These are phyloP conservation scores for Fusarium concolor DNA, from an alignment of 2,329 filamentous ascomycete species.

Conservation along the genomic window DNA sequence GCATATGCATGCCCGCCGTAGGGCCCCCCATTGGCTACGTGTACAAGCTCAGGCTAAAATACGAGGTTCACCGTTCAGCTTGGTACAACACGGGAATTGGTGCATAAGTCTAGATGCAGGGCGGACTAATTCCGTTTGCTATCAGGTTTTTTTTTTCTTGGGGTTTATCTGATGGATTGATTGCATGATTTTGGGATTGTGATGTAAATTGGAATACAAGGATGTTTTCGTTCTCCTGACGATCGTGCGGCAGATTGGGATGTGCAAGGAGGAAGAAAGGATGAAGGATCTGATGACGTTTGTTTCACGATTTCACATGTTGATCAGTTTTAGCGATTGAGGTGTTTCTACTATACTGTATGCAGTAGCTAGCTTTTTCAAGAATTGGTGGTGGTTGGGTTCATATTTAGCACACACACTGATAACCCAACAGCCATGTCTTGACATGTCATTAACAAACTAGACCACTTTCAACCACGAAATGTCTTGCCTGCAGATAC, in stretches of 20 bases:
- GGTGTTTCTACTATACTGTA: too few species aligned
- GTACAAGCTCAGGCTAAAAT: conserved; percentile 24
- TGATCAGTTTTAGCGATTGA: background rate
- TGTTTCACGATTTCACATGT: background rate
- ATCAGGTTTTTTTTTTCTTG: too few species aligned
- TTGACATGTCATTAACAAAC: background rate
- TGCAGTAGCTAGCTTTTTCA: too few species aligned
- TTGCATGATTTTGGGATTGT: background rate
- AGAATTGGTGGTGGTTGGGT: too few species aligned
- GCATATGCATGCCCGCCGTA: conserved; percentile 3
- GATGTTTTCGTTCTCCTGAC: conserved; percentile 25
- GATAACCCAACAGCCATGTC: background rate
- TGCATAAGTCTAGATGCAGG: conserved; percentile 18
- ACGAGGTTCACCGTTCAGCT: conserved; percentile 36
- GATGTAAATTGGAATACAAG: background rate
- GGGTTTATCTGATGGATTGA: background rate
- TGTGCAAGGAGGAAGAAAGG: conserved; percentile 19
- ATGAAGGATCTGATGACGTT: conserved; percentile 1
- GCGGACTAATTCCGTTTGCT: background rate
- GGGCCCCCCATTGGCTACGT: conserved; percentile 23
- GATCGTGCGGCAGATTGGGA: conserved; percentile 36
- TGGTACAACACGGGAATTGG: conserved; percentile 27
- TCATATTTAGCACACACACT: background rate
- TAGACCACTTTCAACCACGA: too few species aligned
- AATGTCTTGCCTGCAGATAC: background rate